These are phyloP conservation scores for Boletus speciosus DNA, from an alignment of 768 basidiomycete species.

Conservation along the genomic window DNA sequence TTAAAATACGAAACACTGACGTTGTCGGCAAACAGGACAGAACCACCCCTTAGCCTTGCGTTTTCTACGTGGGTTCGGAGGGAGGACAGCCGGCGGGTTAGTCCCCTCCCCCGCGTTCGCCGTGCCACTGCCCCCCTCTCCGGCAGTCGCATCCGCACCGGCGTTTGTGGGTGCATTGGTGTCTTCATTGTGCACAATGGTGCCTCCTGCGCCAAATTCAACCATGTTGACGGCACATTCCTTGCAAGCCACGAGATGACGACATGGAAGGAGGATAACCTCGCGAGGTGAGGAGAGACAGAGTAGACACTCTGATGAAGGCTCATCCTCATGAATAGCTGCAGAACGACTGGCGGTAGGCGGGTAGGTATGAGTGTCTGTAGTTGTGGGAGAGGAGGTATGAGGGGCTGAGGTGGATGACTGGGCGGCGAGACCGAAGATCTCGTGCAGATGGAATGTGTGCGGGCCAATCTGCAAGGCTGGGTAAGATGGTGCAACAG, in stretches of 20 bases:
- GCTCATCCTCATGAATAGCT: constrained; percentile 54
- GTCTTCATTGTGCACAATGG: constrained; percentile 59
- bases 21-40: constrained; percentile 94
- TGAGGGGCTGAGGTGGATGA: constrained; percentile 37
- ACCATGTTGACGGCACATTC: constrained; percentile 97
- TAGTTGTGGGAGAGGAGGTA: constrained; percentile 35
- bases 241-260: constrained; percentile 92
- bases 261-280: constrained; percentile 89
- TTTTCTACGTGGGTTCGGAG: constrained; percentile 61
- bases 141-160: constrained; percentile 21
- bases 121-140: constrained; percentile 18
- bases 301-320: constrained; percentile 85
- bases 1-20: constrained; percentile 45
- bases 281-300: constrained; percentile 87
- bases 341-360: constrained; percentile 31
- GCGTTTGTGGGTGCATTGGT: constrained; percentile 28
- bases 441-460: constrained; percentile 94
- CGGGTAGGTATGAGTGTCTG: constrained; percentile 46
- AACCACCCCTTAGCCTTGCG: constrained; percentile 96
- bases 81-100: constrained; percentile 23
- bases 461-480: constrained; percentile 77
- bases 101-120: constrained; percentile 24
- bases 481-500: background rate
- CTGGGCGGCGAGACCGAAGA: constrained; percentile 80
- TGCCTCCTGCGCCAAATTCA: constrained; percentile 92